These are phyloP conservation scores for Hemisphaericaspora subhashii DNA, from an alignment of 1,139 yeast species.

Conservation along the genomic window DNA sequence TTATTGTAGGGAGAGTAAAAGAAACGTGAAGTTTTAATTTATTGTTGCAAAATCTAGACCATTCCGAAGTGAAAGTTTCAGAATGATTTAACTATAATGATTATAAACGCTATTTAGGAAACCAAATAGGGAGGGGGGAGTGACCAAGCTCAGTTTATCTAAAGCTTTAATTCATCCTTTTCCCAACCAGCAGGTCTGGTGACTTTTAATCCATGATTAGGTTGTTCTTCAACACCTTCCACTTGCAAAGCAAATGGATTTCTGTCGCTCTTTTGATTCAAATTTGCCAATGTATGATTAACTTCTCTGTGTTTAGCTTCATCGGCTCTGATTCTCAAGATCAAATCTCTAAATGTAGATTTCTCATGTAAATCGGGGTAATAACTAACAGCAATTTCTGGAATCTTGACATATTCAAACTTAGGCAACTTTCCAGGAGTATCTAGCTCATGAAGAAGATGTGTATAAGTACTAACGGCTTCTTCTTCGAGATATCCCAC, in stretches of 20 bases:
- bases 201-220: conserved; percentile 49
- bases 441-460: conserved; percentile 54
- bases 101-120: no score
- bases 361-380: conserved; percentile 55
- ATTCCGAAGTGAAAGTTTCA: no score
- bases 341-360: conserved; percentile 59
- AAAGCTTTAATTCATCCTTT: conserved; percentile 43
- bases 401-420: conserved; percentile 45
- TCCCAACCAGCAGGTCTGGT: conserved; percentile 64
- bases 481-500: conserved; percentile 82
- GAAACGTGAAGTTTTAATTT: no score
- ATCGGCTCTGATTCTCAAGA: conserved; percentile 58
- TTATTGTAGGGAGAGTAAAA: no score
- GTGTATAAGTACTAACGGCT: conserved; percentile 71
- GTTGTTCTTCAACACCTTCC: conserved; percentile 48
- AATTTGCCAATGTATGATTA: conserved; percentile 72
- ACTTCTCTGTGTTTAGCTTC: conserved; percentile 79
- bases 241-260: conserved; percentile 65
- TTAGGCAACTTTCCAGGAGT: conserved; percentile 52
- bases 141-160: no score
- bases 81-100: no score
- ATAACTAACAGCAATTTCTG: conserved; percentile 61
- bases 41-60: no score
- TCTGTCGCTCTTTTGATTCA: conserved; percentile 53
- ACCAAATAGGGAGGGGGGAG: no score